phyloP scores from a whole-genome alignment of 2,329 filamentous ascomycete species.

The Didymella sp. region DNA sequence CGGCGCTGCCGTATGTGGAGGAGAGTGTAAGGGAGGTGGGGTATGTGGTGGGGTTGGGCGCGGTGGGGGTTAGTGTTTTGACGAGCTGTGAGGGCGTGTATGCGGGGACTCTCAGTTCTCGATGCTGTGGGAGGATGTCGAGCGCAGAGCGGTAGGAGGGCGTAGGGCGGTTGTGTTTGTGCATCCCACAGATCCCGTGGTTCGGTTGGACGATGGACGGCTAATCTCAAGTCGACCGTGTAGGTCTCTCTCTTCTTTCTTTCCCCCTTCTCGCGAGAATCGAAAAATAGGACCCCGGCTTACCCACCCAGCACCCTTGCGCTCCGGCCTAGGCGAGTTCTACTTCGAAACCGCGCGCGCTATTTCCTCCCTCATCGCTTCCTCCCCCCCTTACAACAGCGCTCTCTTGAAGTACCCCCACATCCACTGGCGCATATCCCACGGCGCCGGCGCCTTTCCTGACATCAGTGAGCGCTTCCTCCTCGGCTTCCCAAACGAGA shows the following conservation, averaged over 20 bases:
- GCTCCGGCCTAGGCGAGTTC: constrained; percentile 47
- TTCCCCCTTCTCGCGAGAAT: neutral
- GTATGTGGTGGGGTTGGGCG: constrained; percentile 41
- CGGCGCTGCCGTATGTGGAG: constrained; percentile 41
- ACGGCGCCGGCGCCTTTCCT: constrained; percentile 48
- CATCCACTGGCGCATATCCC: constrained; percentile 45
- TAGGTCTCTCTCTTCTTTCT: constrained; percentile 23
- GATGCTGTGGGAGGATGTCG: constrained; percentile 38
- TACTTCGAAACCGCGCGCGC: constrained; percentile 50
- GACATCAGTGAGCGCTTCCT: constrained; percentile 47
- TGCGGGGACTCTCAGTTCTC: constrained; percentile 40
- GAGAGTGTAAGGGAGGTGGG: constrained; percentile 38
- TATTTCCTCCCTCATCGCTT: constrained; percentile 44
- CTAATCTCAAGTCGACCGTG: constrained; percentile 41
- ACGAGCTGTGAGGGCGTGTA: constrained; percentile 47
- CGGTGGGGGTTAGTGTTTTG: constrained; percentile 42
- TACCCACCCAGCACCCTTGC: constrained; percentile 36
- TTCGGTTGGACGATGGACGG: constrained; percentile 36
- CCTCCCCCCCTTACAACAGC: constrained; percentile 14
- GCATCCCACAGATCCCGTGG: constrained; percentile 47
- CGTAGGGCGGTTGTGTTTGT: constrained; percentile 44
- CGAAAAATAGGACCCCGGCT: neutral
- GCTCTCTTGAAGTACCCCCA: constrained; percentile 40
- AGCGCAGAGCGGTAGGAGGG: constrained; percentile 17
- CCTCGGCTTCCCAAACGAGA: constrained; percentile 37